Percentiles rank a stretch among this genome's conserved stretches.
Evolutionary conservation across 139 green algal species (phyloP).

Genomic region (Deuterostichococcus epilithicus): DNA sequence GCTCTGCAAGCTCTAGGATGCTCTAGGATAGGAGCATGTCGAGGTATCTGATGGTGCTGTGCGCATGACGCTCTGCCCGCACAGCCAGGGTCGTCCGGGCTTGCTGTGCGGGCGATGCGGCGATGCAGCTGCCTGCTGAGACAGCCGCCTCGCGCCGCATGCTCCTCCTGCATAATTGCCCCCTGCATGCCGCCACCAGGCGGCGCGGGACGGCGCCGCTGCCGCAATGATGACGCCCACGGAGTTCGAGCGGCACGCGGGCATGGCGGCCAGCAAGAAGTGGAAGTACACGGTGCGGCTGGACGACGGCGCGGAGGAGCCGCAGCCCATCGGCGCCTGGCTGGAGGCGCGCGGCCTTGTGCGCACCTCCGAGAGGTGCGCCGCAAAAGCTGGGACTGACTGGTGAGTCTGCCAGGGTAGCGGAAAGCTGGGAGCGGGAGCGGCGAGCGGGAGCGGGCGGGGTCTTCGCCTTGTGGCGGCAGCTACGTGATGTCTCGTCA

Average conservation of each 20-base stretch:
- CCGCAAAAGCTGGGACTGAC: no score
- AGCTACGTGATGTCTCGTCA: no score
- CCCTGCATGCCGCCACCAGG: conserved; percentile 7
- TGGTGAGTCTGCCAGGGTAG: no score
- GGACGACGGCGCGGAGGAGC: conserved; percentile 10
- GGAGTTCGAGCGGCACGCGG: conserved; percentile 72
- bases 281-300: conserved; percentile 60
- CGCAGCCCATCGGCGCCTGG: conserved; percentile 32
- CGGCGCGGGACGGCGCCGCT: conserved; percentile 1
- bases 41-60: no score
- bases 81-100: no score
- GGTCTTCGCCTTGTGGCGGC: no score
- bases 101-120: no score
- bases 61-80: no score
- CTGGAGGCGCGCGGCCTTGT: conserved; percentile 24
- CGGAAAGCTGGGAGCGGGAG: no score
- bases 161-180: conserved; percentile 18
- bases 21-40: no score
- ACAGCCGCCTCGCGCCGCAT: neutral
- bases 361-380: neutral
- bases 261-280: conserved; percentile 66
- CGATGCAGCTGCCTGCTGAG: conserved; percentile 2
- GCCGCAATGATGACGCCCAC: conserved; percentile 48
- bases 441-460: no score
- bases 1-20: no score